Evolutionary conservation across 2,329 filamentous ascomycete species (phyloP).

Genomic region (Geosmithia morbida): DNA sequence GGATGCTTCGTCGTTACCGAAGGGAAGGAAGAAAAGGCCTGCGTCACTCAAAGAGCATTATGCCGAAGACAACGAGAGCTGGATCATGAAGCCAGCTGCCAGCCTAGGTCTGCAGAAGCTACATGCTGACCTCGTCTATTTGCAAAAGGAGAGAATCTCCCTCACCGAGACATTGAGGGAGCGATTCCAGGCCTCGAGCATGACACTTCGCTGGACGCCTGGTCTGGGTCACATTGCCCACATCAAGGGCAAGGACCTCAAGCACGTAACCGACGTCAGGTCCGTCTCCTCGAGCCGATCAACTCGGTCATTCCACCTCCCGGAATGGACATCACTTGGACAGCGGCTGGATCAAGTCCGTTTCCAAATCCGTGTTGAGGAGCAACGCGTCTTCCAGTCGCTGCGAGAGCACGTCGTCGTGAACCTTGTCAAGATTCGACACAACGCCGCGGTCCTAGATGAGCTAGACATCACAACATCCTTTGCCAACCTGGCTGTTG

Average conservation of each 20-base stretch:
- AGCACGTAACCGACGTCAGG: conserved; percentile 15
- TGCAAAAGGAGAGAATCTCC: conserved; percentile 43
- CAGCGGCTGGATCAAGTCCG: conserved; percentile 64
- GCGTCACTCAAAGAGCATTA: conserved; percentile 41
- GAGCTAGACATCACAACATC: conserved; percentile 84
- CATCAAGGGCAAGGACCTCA: conserved; percentile 65
- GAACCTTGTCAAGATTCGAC: conserved; percentile 73
- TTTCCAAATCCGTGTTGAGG: conserved; percentile 67
- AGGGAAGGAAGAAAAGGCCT: conserved; percentile 29
- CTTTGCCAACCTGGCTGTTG: conserved; percentile 64
- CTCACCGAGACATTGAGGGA: conserved; percentile 49
- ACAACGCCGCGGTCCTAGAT: conserved; percentile 82
- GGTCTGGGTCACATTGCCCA: conserved; percentile 83
- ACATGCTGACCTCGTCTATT: conserved; percentile 48
- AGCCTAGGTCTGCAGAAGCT: conserved; percentile 51
- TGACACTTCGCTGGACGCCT: conserved; percentile 76
- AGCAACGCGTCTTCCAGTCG: conserved; percentile 62
- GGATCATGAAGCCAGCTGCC: conserved; percentile 55
- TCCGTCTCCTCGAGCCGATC: conserved; percentile 64
- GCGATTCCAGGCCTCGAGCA: conserved; percentile 43
- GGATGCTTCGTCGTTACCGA: conserved; percentile 37
- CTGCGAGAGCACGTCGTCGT: conserved; percentile 64
- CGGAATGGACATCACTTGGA: conserved; percentile 75
- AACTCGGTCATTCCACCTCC: conserved; percentile 71
- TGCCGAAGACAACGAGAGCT: conserved; percentile 42